phyloP scores from a whole-genome alignment of 1,284 basidiomycete genomes.

The Boletus coffeatus region DNA sequence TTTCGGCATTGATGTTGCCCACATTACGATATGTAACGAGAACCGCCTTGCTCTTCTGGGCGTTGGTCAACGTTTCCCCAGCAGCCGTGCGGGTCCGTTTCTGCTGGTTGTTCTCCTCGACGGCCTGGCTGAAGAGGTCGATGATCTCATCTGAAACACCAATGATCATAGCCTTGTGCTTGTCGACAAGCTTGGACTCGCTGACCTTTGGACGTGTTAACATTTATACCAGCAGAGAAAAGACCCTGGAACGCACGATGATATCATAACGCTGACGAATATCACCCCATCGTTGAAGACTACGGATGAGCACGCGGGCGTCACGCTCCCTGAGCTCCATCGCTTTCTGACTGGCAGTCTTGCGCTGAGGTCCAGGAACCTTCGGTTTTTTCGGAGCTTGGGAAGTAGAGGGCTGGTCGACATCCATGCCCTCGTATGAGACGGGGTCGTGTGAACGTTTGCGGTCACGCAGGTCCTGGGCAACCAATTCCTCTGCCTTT shows the following conservation, averaged over 20 bases:
- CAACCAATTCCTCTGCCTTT: conserved; percentile 60
- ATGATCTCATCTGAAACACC: conserved; percentile 94
- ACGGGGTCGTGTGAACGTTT: conserved; percentile 84
- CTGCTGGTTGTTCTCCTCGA: conserved; percentile 80
- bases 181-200: conserved; percentile 92
- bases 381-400: conserved; percentile 70
- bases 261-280: conserved; percentile 92
- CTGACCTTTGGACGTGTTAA: conserved; percentile 50
- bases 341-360: conserved; percentile 87
- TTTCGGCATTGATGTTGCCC: conserved; percentile 96
- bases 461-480: conserved; percentile 64
- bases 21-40: conserved; percentile 89
- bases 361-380: conserved; percentile 60
- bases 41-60: conserved; percentile 93
- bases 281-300: conserved; percentile 97
- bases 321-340: conserved; percentile 98
- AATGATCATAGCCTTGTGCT: conserved; percentile 91
- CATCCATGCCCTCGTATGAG: conserved; percentile 90
- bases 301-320: conserved; percentile 91
- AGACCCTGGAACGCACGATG: conserved; percentile 57
- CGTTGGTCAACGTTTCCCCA: conserved; percentile 81
- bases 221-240: conserved; percentile 5
- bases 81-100: conserved; percentile 72
- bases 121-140: conserved; percentile 77
- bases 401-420: conserved; percentile 60